A percentile compares a stretch with the other conserved stretches of the same genome.
Evolutionary conservation across 1,284 basidiomycete species (phyloP).

Genomic region (Papiliotrema terrestris): DNA sequence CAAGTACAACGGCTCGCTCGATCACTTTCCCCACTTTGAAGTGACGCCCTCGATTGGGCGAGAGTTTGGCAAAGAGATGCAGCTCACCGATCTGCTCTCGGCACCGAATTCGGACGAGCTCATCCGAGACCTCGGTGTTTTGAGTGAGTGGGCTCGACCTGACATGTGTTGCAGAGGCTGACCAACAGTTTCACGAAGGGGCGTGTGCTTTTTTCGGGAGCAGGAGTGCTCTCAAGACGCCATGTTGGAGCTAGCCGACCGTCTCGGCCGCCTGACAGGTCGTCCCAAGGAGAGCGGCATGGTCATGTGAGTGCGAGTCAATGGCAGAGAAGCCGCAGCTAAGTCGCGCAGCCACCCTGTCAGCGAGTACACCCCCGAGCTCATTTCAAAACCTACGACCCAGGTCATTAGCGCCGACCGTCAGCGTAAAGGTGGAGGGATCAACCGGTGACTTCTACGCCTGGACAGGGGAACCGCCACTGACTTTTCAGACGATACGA

Average conservation of each 20-base stretch:
- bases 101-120: conserved; percentile 51
- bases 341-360: conserved; percentile 20
- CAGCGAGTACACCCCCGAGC: conserved; percentile 20
- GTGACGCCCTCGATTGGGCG: conserved; percentile 36
- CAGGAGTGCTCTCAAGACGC: conserved; percentile 55
- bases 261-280: conserved; percentile 59
- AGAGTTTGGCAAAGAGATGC: conserved; percentile 47
- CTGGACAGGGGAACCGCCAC: neutral
- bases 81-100: conserved; percentile 49
- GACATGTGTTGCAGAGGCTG: neutral
- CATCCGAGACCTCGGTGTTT: conserved; percentile 55
- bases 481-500: conserved; percentile 19
- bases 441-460: no score
- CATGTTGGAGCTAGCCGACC: conserved; percentile 53
- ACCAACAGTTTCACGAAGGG: conserved; percentile 57
- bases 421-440: conserved; percentile 19
- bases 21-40: conserved; percentile 28
- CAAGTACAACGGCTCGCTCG: conserved; percentile 19
- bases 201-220: conserved; percentile 66
- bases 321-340: neutral
- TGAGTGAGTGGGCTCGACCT: conserved; percentile 38
- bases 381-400: conserved; percentile 14
- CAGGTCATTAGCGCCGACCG: conserved; percentile 19
- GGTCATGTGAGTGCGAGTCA: conserved; percentile 9
- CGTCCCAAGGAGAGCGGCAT: conserved; percentile 50